Base-by-base conservation (phyloP, 2,329 filamentous ascomycete species). In the Xylariaceae sp. region DNA sequence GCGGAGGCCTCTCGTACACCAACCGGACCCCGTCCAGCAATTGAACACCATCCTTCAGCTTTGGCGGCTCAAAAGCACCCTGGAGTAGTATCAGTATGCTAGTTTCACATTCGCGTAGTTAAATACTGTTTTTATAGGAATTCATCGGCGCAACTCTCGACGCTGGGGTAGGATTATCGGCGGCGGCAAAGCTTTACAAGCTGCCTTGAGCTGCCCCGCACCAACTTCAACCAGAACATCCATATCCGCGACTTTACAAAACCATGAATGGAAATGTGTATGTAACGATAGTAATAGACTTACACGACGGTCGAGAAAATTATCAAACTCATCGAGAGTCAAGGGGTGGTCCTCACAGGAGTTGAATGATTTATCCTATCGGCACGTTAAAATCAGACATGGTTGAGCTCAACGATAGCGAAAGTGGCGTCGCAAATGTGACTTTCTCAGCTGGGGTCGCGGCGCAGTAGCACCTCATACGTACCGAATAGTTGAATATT, bases 401-500 rank as follows among this genome's bases (percentile, higher is more conserved):
- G 36, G 19, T 26, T 31, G 9, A 43, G 9, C 26, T 31, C 8
- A 50, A 24, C 23, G 19, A 26, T 7, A 11, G 29, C 9, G 31
- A 34, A 26, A 48, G 2, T n/a, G 28, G 11, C 17, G 4, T 21
- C n/a, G 4, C 17, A 16, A 41, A 28, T 5, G 4, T n/a, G 9
- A 40, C 31, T 39, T 4, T 16, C 39, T 16, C 14, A 8, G 29
- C 36, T 43, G 9, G 23, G 11, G 24, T 17, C 17, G 31, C 29
- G 36, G n/a, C 11, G 24, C n/a, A 59, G 40, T 2, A 49, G 17
- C 26, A 51, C 37, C 17, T 24, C 26, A 55, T 34, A 68, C 80
- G 61, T 69, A 85, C 83, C 67, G 82, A 80, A 63, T 84, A 86
- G 63, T 86, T 86, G 65, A 84, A 78, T 33, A 86, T 82, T 68